phyloP scores from a whole-genome alignment of 331 rosid species.

The Rosa hybrid region DNA sequence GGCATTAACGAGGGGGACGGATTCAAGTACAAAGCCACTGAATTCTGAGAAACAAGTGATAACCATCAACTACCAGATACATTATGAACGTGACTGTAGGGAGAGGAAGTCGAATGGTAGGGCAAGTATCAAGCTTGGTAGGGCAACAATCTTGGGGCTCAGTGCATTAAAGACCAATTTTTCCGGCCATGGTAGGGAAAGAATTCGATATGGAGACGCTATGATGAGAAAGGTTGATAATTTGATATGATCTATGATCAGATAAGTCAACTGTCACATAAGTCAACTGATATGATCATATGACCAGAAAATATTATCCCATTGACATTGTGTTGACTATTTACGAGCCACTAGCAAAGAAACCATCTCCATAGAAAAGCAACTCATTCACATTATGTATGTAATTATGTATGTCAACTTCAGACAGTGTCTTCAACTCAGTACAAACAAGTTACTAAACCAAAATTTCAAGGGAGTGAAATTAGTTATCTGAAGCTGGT shows the following conservation, averaged over 20 bases:
- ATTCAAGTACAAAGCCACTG: background rate
- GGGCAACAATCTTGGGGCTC: background rate
- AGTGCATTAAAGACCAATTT: background rate
- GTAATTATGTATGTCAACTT: background rate
- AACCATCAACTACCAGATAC: background rate
- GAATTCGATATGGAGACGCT: background rate
- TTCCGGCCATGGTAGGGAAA: background rate
- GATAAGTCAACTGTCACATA: background rate
- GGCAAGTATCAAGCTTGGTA: background rate
- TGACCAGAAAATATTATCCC: background rate
- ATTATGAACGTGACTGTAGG: background rate
- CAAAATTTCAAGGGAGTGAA: background rate
- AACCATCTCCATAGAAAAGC: background rate
- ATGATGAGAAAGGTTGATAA: background rate
- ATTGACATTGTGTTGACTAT: background rate
- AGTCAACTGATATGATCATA: background rate
- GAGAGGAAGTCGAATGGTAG: background rate
- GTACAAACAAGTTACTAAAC: background rate
- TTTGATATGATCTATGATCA: background rate
- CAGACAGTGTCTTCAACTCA: background rate
- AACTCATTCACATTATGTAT: background rate
- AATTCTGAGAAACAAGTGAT: background rate
- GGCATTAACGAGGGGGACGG: too few species aligned
- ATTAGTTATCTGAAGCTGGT: conserved; percentile 35
- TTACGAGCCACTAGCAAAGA: background rate